Conservation (phyloP, 148 eudicot genomes). For the Cornus controversa region DNA sequence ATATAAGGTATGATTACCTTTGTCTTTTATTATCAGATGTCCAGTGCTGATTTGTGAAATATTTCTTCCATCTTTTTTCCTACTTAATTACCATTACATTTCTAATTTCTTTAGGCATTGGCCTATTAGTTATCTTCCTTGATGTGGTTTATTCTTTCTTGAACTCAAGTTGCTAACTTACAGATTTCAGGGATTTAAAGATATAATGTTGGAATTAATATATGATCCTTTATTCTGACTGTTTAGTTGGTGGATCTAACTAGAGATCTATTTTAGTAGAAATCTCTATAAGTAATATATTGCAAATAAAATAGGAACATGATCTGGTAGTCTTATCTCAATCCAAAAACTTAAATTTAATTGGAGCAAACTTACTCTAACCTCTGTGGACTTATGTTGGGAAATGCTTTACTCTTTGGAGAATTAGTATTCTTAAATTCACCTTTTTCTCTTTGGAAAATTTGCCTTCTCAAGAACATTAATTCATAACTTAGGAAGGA, state of each 20-base stretch:
- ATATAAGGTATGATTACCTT: slow-evolving; percentile 60
- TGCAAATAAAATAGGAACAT: neutral
- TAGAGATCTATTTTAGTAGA: neutral
- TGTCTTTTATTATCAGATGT: neutral
- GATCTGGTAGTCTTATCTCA: too few relatives aligned
- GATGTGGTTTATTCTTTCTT: neutral
- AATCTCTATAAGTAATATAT: neutral
- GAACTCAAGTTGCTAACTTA: neutral
- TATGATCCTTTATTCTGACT: neutral
- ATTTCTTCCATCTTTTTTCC: neutral
- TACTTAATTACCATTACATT: neutral
- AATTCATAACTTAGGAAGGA: too few relatives aligned
- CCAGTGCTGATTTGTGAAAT: neutral
- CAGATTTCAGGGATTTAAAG: neutral
- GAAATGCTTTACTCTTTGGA: too few relatives aligned
- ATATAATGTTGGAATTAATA: too few relatives aligned
- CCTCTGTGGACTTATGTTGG: neutral
- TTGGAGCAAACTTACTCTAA: neutral
- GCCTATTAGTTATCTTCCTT: neutral
- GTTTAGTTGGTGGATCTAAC: neutral
- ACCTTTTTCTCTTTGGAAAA: too few relatives aligned
- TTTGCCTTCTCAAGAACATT: too few relatives aligned
- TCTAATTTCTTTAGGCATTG: neutral
- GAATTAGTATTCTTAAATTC: neutral
- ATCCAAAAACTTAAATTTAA: too few relatives aligned